Conservation (phyloP, 257 asterid species). For the Fraxinus anomala region DNA sequence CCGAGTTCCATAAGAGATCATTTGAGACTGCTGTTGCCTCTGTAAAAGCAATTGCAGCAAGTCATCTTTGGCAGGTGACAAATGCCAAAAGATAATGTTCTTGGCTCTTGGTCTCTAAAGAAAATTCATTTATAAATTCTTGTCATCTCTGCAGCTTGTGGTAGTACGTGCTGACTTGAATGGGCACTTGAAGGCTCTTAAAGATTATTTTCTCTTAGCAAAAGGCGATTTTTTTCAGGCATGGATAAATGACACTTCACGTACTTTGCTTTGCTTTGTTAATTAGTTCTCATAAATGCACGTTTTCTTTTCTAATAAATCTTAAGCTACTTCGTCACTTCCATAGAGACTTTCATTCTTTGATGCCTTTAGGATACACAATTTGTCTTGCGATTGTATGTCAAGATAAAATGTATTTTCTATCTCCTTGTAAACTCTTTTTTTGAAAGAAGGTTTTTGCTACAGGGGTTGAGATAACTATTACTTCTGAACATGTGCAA, state of each 20-base stretch:
- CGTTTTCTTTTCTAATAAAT: constrained; percentile 15
- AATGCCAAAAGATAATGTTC: constrained; percentile 24
- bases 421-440: constrained; percentile 21
- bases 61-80: constrained; percentile 97
- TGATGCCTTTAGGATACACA: neutral
- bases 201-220: constrained; percentile 95
- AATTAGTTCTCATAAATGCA: constrained; percentile 2
- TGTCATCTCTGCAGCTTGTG: constrained; percentile 72
- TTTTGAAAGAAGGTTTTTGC: constrained; percentile 10
- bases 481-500: constrained; percentile 8
- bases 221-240: constrained; percentile 99
- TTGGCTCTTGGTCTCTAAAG: constrained; percentile 23
- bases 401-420: constrained; percentile 17
- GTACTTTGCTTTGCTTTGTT: neutral
- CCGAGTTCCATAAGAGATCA: constrained; percentile 93
- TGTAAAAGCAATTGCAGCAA: constrained; percentile 90
- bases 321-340: constrained; percentile 3
- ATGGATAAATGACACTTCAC: constrained; percentile 10
- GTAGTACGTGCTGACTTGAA: constrained; percentile 98
- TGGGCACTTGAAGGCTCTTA: constrained; percentile 97
- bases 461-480: constrained; percentile 11
- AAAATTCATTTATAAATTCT: constrained; percentile 24
- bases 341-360: constrained; percentile 6
- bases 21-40: constrained; percentile 81
- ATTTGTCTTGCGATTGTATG: constrained; percentile 4